Conservation (phyloP, 371 early-diverging fungal species). For the Vavraia culicis region DNA sequence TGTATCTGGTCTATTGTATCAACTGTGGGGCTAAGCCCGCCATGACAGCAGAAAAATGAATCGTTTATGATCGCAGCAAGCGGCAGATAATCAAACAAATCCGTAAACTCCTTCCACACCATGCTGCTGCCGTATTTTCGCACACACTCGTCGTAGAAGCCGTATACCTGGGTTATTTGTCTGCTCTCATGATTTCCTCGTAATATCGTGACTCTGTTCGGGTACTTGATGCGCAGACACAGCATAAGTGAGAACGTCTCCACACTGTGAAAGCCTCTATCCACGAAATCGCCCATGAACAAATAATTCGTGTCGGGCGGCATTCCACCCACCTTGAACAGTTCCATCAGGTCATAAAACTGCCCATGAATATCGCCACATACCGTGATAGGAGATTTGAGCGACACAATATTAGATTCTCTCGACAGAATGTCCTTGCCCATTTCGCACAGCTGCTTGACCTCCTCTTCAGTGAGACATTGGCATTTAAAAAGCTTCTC, state of each 20-base stretch:
- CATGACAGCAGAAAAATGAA: constrained; percentile 81
- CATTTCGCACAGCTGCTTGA: constrained; percentile 63
- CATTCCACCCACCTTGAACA: constrained; percentile 23
- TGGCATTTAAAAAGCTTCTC: constrained; percentile 47
- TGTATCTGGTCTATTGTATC: constrained; percentile 46
- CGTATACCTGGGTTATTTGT: constrained; percentile 84
- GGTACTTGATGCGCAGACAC: constrained; percentile 51
- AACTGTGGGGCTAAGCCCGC: constrained; percentile 58
- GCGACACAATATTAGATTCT: constrained; percentile 59
- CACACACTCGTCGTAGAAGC: constrained; percentile 85
- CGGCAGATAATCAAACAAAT: constrained; percentile 48
- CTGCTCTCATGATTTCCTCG: constrained; percentile 94
- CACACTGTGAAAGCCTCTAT: constrained; percentile 75
- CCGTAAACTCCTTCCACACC: constrained; percentile 29
- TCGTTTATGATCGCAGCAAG: constrained; percentile 65
- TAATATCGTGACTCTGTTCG: constrained; percentile 53
- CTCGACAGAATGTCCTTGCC: constrained; percentile 56
- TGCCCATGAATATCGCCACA: constrained; percentile 98
- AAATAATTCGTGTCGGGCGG: constrained; percentile 47
- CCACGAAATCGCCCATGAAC: constrained; percentile 81
- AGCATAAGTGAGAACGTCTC: constrained; percentile 77
- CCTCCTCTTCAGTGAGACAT: constrained; percentile 55
- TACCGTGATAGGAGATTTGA: constrained; percentile 24
- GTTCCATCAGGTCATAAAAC: constrained; percentile 50
- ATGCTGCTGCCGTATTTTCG: constrained; percentile 53